Conservation (phyloP, 139 green algal species). For the Gonium pectorale region DNA sequence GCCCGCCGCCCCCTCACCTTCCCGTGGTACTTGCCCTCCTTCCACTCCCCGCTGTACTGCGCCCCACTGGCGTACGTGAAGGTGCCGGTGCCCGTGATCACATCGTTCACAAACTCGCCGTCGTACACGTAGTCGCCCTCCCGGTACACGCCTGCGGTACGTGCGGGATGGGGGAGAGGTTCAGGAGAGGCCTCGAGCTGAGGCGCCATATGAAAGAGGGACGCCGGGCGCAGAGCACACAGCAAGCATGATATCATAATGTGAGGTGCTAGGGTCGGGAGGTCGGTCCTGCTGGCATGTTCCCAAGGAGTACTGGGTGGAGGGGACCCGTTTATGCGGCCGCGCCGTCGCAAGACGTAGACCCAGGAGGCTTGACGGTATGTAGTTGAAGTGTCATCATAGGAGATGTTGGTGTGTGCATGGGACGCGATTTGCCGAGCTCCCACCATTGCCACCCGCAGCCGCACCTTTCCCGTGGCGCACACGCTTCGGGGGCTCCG, state of each 20-base stretch:
- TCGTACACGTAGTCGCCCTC: constrained; percentile 56
- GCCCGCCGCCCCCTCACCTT: too few relatives aligned
- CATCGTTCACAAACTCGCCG: constrained; percentile 50
- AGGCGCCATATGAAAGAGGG: background rate
- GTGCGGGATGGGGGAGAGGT: background rate
- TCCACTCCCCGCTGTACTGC: constrained; percentile 57
- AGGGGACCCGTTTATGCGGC: too few relatives aligned
- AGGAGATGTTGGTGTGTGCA: too few relatives aligned
- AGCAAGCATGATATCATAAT: too few relatives aligned
- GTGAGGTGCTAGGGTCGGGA: too few relatives aligned
- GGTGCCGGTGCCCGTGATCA: constrained; percentile 40
- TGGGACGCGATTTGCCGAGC: too few relatives aligned
- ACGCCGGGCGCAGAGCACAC: background rate
- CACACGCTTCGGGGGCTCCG: constrained; percentile 55
- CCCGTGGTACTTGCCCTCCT: constrained; percentile 68
- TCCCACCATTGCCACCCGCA: too few relatives aligned
- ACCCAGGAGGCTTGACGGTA: too few relatives aligned
- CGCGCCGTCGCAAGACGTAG: too few relatives aligned
- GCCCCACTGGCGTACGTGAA: constrained; percentile 52
- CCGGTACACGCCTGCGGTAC: constrained; percentile 48
- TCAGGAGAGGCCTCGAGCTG: background rate
- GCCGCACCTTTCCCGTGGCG: constrained; percentile 54
- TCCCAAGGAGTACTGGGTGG: too few relatives aligned
- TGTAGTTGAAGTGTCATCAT: too few relatives aligned
- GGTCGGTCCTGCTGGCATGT: too few relatives aligned